Conservation (phyloP, 768 basidiomycete species). For the Rossbeevera mucosa region DNA sequence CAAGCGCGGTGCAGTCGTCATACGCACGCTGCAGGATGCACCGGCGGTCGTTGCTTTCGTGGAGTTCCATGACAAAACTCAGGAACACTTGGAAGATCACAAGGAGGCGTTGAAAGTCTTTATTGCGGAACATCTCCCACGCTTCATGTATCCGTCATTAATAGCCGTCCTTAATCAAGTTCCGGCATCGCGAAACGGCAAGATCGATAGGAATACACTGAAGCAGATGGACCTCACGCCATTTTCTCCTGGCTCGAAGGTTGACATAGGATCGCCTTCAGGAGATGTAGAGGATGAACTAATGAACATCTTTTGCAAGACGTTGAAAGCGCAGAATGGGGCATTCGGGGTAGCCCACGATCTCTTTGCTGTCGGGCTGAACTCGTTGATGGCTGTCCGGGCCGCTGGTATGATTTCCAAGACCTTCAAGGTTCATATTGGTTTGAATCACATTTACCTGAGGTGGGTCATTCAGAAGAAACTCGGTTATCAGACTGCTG, state of each 20-base stretch:
- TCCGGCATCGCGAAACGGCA: conserved; percentile 25
- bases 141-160: conserved; percentile 31
- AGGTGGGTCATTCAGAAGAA: conserved; percentile 14
- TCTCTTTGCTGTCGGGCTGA: conserved; percentile 28
- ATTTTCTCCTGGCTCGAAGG: conserved; percentile 18
- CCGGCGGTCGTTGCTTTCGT: conserved; percentile 30
- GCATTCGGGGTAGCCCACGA: conserved; percentile 27
- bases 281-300: conserved; percentile 28
- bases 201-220: conserved; percentile 27
- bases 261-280: conserved; percentile 22
- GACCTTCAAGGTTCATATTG: conserved; percentile 27
- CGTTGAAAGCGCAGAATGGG: conserved; percentile 18
- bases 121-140: conserved; percentile 27
- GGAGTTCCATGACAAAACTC: conserved; percentile 15
- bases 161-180: conserved; percentile 20
- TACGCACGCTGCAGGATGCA: conserved; percentile 24
- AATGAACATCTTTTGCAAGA: conserved; percentile 23
- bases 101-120: conserved; percentile 22
- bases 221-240: conserved; percentile 24
- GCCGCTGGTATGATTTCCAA: conserved; percentile 28
- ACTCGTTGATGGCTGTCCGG: conserved; percentile 32
- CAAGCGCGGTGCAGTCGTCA: conserved; percentile 19
- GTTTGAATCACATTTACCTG: conserved; percentile 28
- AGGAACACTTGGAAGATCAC: conserved; percentile 8
- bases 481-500: not conserved